Percentiles rank a stretch among this genome's conserved stretches.
Conservation (phyloP, 371 early-diverging fungal genomes). For the Mucor piriformis region DNA sequence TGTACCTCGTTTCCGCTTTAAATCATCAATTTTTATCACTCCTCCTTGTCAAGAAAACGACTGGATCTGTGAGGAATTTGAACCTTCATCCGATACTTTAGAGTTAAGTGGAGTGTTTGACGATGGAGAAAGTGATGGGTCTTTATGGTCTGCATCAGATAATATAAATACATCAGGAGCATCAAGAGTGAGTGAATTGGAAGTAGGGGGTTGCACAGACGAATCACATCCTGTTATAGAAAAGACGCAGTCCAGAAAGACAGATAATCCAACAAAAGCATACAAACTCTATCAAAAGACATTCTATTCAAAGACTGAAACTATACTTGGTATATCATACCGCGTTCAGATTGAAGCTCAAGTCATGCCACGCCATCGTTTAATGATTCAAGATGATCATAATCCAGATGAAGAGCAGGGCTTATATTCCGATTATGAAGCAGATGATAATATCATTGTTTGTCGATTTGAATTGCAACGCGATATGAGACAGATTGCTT, state of each 20-base stretch:
- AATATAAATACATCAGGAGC: background rate
- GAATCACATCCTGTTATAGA: too few species aligned
- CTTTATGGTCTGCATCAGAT: slow-evolving; percentile 21
- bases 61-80: slow-evolving; percentile 13
- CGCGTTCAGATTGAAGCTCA: slow-evolving; percentile 44
- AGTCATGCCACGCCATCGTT: slow-evolving; percentile 26
- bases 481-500: slow-evolving; percentile 15
- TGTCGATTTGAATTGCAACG: slow-evolving; percentile 50
- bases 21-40: slow-evolving; percentile 26
- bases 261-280: background rate
- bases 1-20: slow-evolving; percentile 41
- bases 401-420: background rate
- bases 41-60: slow-evolving; percentile 26
- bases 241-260: too few species aligned
- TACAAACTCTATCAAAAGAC: slow-evolving; percentile 24
- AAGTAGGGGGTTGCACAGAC: background rate
- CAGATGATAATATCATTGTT: slow-evolving; percentile 20
- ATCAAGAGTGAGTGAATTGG: background rate
- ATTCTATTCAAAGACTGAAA: slow-evolving; percentile 38
- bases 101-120: slow-evolving; percentile 13
- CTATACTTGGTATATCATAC: slow-evolving; percentile 38
- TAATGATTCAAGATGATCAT: slow-evolving; percentile 19
- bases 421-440: background rate
- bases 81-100: background rate
- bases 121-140: slow-evolving; percentile 16